Evolutionary conservation across 78 protist species (phyloP).

Genomic region (Dictyostelium discoideum): dicty_2.7 NC_007091.3:4235501-4236000

Average conservation of each 20-base stretch:
- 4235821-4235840: constrained; percentile 93
- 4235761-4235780: constrained; percentile 88
- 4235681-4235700: constrained; percentile 86
- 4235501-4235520: constrained; percentile 6
- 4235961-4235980: constrained; percentile 77
- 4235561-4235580: constrained; percentile 70
- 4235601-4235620: constrained; percentile 81
- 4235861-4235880: constrained; percentile 94
- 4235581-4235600: constrained; percentile 75
- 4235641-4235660: neutral
- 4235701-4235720: constrained; percentile 11
- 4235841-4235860: constrained; percentile 93
- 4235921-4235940: constrained; percentile 92
- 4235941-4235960: constrained; percentile 89
- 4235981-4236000: constrained; percentile 87
- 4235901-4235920: constrained; percentile 95
- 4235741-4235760: constrained; percentile 88
- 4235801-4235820: constrained; percentile 93
- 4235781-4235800: constrained; percentile 75
- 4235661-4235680: constrained; percentile 91
- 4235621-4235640: neutral
- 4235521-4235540: constrained; percentile 47
- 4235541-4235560: constrained; percentile 76
- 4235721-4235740: constrained; percentile 44
- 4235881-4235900: constrained; percentile 72